Conservation (phyloP, 768 basidiomycete species). For the Leccinum ochraceum region DNA sequence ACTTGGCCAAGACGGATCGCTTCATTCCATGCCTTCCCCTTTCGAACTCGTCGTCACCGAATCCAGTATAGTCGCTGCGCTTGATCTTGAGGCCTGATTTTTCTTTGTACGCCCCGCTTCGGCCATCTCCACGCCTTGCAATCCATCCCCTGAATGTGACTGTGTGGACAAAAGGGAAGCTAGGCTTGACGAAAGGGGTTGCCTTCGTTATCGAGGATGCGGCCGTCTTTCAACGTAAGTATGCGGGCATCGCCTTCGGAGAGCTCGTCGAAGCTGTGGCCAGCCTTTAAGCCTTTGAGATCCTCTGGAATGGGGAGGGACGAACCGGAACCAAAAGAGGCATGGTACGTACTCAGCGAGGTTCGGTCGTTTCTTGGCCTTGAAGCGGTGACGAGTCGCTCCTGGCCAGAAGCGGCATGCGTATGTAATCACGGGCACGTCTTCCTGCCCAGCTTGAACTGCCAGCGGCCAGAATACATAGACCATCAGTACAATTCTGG, state of each 20-base stretch:
- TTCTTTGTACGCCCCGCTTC: constrained; percentile 83
- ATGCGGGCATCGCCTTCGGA: constrained; percentile 95
- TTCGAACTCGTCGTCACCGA: constrained; percentile 93
- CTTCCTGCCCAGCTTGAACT: no score
- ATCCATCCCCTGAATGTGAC: constrained; percentile 79
- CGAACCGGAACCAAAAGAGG: not conserved
- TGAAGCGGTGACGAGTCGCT: no score
- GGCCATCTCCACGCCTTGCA: constrained; percentile 94
- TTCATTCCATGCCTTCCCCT: constrained; percentile 76
- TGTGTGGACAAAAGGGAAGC: not conserved
- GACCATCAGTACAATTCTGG: no score
- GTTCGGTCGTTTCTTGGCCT: no score
- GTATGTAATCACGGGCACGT: no score
- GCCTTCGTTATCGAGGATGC: constrained; percentile 52
- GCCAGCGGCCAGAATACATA: no score
- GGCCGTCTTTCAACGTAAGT: constrained; percentile 95
- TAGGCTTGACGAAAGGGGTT: not conserved
- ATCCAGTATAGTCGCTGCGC: constrained; percentile 88
- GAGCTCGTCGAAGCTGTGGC: constrained; percentile 84
- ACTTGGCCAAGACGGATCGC: constrained; percentile 83
- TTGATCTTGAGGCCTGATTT: constrained; percentile 83
- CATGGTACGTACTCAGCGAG: not conserved
- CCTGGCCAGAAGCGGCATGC: no score
- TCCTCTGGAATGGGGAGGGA: constrained; percentile 56
- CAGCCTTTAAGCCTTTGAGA: constrained; percentile 92